Base-by-base conservation (phyloP, 495 filamentous ascomycete genomes). In the Hypoxylon rickii region DNA sequence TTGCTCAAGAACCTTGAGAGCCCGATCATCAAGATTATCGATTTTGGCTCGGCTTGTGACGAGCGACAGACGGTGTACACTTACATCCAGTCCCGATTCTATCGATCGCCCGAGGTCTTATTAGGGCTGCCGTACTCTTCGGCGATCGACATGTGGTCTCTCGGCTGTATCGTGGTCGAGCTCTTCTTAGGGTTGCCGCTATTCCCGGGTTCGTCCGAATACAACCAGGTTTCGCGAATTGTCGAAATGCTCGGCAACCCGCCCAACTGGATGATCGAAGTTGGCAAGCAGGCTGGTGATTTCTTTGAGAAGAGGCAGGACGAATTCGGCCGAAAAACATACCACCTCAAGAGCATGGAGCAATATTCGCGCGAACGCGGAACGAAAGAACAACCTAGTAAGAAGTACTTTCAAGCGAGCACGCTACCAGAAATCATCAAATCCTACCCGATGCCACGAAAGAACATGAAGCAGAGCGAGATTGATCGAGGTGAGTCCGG, bases 11-110 rank as follows among this genome's bases (percentile, higher is more conserved):
- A 99, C 70, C 84, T 99, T 48, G 95, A 99, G 74, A 97, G 93
- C 63, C 95, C 95, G 2, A 97, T 99, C 49, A 99, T 99, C 83
- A 99, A 99, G 70, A 96, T 99, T 66, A 99, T 99, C 65, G 95
- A 99, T 77, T 99, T 99, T 64, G 95, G 95, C 18, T 99, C 95
- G 26, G 95, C 95, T 1, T 99, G 95, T 69, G 95, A 99, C 67
- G 95, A 99, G 71, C 83, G 95, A 26, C 95, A 99, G 66, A 99
- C 95, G 0, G 95, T 99, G 24, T 99, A 99, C 74, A 99, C 95
- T 3, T 99, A 99, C 70, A 99, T 99, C 58, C 95, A 99, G 72
- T 99, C 95, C 10, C 80, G 95, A 53, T 99, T 99, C 73, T 99
- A 99, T 70, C 84, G 95, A 50, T 99, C 95, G 1, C 95, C 95